Base-by-base conservation (phyloP, 148 eudicot species). In the Vaccinium macrocarpon region DNA sequence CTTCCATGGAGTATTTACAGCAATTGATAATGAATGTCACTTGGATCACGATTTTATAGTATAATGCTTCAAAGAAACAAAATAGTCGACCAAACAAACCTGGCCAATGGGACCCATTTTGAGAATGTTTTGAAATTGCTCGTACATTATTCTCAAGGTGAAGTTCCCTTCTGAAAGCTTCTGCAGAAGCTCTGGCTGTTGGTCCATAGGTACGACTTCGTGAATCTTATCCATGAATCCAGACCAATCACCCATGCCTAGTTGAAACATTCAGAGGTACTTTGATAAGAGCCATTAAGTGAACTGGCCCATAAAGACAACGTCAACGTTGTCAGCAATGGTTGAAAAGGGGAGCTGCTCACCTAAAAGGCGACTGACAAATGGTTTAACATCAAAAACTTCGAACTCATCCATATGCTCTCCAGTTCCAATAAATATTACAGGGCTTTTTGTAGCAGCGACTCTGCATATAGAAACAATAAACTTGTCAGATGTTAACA, bases 351-450 rank as follows among this genome's bases (percentile, higher is more conserved):
- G 81, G 13, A 57, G 83, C 79, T 68, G 38, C 85, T 13, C 86
- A 97, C 99, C 99, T 91, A 95, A 92, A 87, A 97, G 98, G 51
- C 99, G 96, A 86, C 98, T 95, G 68, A 97, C 99, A 88, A 97
- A 95, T 42, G 99, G 98, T 91, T 97, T 95, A 27, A 94, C 99
- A 90, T 97, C 98, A 87, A 97, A 97, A 79, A 94, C 90, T 88
- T 97, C 99, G 88, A 95, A 97, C 86, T 97, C 99, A 86, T 97
- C 99, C 99, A 97, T 97, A 84, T 97, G 99, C 86, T 97, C 99
- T 87, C 99, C 99, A 48, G 99, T 97, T 84, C 99, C 99, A 83
- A 97, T 97, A 82, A 97, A 97, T 82, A 95, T 97, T 84, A 97
- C 96, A 48, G 99, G 99, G 88, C 98, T 95, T 89, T 97, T 97